phyloP scores from a whole-genome alignment of 768 basidiomycete species.

The Boletus pseudo-olivaceus region DNA sequence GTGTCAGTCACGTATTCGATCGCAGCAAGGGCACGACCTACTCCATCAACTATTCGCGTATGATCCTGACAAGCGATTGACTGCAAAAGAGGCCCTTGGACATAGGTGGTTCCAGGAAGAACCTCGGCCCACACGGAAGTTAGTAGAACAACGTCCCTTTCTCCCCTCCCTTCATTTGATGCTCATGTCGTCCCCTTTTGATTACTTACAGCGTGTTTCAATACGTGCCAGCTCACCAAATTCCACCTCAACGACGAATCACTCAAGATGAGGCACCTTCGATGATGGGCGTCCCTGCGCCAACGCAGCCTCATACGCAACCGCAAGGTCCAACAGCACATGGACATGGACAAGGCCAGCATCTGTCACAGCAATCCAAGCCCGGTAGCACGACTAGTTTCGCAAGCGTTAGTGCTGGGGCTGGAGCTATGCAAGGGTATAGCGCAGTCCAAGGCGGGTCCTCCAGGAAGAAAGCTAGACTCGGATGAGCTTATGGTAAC shows the following conservation, averaged over 20 bases:
- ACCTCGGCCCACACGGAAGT: conserved; percentile 84
- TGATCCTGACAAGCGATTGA: conserved; percentile 85
- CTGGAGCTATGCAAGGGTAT: conserved; percentile 32
- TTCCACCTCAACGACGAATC: conserved; percentile 84
- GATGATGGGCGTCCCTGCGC: conserved; percentile 66
- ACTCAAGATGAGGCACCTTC: conserved; percentile 91
- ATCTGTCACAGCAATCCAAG: conserved; percentile 39
- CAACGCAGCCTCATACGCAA: conserved; percentile 41
- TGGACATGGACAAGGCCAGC: conserved; percentile 46
- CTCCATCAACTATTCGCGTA: conserved; percentile 85
- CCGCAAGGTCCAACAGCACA: conserved; percentile 43
- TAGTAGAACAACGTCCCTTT: conserved; percentile 28
- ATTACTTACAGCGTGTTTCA: conserved; percentile 63
- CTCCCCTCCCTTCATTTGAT: not conserved
- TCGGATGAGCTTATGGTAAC: conserved; percentile 35
- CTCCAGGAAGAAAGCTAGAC: conserved; percentile 58
- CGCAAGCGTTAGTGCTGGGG: conserved; percentile 58
- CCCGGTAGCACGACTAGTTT: conserved; percentile 63
- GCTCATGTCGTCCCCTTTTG: conserved; percentile 3
- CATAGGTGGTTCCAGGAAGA: conserved; percentile 95
- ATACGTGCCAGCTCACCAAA: conserved; percentile 55
- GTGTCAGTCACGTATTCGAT: conserved; percentile 65
- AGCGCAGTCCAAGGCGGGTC: conserved; percentile 33
- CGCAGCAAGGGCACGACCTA: conserved; percentile 71
- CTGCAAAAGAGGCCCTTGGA: conserved; percentile 72